Base-by-base conservation (phyloP, 2,329 filamentous ascomycete genomes). In the Penicillium sp. region DNA sequence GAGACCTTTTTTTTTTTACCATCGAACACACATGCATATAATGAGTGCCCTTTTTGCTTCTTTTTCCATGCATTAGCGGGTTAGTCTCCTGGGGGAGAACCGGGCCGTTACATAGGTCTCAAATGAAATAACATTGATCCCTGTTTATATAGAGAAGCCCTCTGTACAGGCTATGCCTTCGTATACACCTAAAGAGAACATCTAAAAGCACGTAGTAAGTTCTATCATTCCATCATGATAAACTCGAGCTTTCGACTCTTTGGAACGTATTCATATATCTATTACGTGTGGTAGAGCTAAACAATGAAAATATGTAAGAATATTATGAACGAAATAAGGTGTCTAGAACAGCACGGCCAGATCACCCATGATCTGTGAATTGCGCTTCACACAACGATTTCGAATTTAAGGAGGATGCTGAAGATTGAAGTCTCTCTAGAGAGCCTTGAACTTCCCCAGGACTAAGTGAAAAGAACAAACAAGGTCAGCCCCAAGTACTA, bases 401-500 rank as follows among this genome's bases (percentile, higher is more conserved):
- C n/a, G 3, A 8, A 13, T 46, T 40, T 26, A 24, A 3, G 5
- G 19, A 17, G 10, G 13, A 40, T 6, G 9, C 5, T 5, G 24
- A 29, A 10, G 13, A 28, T 9, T 7, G 22, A 24, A 35, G 22
- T 10, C 15, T 24, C 32, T 37, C 17, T 45, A 57, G 33, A 57
- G 54, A 8, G 46, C 54, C 48, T 57, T 57, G 49, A 57, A 57
- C n/a, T 57, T 41, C 10, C 43, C 41, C 32, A 57, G 31, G 29
- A 57, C 55, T 57, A 44, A 10, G 5, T 38, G 1, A 22, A n/a
- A 28, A 32, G 17, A 17, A 8, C 4, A 6, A 35, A 28, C 17
- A 38, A 39, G 2, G n/a, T 35, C 24, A 37, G 28, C 24, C 24
- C 35, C 26, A 32, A 19, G 10, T 39, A 9, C 31, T 2, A 19